These are phyloP conservation scores for Verticillium nubilum DNA, from an alignment of 2,329 filamentous ascomycete genomes.

Conservation along the genomic window DNA sequence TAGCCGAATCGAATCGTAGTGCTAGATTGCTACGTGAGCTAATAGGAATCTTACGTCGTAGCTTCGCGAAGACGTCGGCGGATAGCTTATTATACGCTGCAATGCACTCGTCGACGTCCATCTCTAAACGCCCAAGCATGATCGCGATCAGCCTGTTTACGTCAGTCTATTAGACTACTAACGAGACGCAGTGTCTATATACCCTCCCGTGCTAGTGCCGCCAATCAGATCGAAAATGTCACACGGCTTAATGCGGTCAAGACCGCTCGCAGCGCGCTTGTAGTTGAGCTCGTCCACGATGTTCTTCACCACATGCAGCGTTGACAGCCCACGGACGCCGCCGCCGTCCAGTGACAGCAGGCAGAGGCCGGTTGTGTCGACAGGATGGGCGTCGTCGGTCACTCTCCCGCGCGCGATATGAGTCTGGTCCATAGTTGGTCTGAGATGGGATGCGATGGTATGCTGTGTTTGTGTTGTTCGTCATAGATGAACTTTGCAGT, in stretches of 20 bases:
- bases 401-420: neutral
- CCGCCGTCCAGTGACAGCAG: constrained; percentile 14
- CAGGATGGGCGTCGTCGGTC: neutral
- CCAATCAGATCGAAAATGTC: constrained; percentile 26
- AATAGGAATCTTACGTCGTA: neutral
- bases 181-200: neutral
- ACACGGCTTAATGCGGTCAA: constrained; percentile 8
- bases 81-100: constrained; percentile 8
- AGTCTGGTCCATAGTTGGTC: neutral
- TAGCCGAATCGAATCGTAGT: neutral
- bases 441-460: neutral
- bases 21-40: neutral
- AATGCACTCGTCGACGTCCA: constrained; percentile 6
- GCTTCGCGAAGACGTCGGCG: constrained; percentile 11
- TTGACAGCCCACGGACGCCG: constrained; percentile 23
- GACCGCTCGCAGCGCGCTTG: neutral
- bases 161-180: neutral
- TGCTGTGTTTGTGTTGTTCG: neutral
- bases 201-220: constrained; percentile 1
- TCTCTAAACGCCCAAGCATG: constrained; percentile 28
- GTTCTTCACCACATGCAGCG: constrained; percentile 19
- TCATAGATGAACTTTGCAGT: neutral
- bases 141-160: constrained; percentile 26
- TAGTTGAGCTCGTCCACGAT: constrained; percentile 16
- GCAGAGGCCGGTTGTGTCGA: neutral